These are phyloP conservation scores for Isatis tinctoria DNA, from an alignment of 345 rosid species.

Conservation along the genomic window DNA sequence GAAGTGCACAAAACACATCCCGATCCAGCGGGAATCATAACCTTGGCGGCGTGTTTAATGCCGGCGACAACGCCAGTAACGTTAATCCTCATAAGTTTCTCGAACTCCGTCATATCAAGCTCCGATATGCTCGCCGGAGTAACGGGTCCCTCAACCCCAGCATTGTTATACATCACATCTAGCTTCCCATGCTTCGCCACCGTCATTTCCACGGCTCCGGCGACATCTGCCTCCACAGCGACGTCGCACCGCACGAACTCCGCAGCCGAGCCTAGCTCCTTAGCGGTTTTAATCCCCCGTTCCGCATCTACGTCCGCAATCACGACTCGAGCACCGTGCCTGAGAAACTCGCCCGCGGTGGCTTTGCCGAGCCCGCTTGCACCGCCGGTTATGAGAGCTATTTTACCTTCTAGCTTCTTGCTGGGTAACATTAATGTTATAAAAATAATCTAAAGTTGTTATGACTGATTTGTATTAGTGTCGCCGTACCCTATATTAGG, in stretches of 20 bases:
- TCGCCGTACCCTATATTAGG: not conserved
- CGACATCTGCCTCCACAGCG: constrained; percentile 46
- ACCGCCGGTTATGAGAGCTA: constrained; percentile 74
- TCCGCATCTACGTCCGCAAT: constrained; percentile 41
- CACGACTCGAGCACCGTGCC: constrained; percentile 59
- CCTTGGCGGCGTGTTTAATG: constrained; percentile 72
- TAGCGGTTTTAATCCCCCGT: constrained; percentile 37
- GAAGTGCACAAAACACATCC: constrained; percentile 78
- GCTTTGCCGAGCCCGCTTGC: constrained; percentile 84
- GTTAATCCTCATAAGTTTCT: constrained; percentile 52
- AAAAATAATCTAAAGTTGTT: not conserved
- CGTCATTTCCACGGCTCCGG: constrained; percentile 42
- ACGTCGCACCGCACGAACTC: constrained; percentile 62
- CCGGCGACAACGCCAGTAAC: constrained; percentile 51
- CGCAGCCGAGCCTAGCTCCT: constrained; percentile 46
- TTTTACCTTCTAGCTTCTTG: constrained; percentile 59
- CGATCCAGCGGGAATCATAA: constrained; percentile 51
- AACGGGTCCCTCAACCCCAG: constrained; percentile 49
- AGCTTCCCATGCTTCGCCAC: constrained; percentile 49
- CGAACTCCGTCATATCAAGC: constrained; percentile 58
- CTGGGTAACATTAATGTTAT: not conserved
- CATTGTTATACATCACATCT: constrained; percentile 75
- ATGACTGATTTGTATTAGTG: not conserved
- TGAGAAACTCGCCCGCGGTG: constrained; percentile 51
- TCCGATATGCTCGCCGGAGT: constrained; percentile 54